Evolutionary conservation across 805 yeast genomes (phyloP).

Genomic region (Teunomyces stri): DNA sequence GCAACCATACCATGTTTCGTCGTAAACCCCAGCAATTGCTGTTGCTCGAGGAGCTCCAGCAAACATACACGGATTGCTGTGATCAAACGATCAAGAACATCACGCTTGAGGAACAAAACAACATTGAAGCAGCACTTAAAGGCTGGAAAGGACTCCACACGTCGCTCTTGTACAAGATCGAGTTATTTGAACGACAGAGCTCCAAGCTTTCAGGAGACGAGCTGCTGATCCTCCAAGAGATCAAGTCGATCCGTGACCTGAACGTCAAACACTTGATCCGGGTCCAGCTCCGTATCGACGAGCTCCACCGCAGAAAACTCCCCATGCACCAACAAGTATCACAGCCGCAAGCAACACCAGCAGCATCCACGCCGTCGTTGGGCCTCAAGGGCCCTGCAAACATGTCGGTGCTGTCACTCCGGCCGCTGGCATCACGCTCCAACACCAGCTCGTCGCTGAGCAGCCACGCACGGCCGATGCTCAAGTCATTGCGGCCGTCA

Average conservation of each 20-base stretch:
- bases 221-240: conserved; percentile 24
- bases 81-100: conserved; percentile 56
- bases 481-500: conserved; percentile 29
- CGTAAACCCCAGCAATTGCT: conserved; percentile 58
- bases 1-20: conserved; percentile 29
- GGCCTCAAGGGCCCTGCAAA: conserved; percentile 2
- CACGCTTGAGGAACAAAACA: conserved; percentile 54
- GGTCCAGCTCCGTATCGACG: conserved; percentile 40
- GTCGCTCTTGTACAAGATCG: conserved; percentile 54
- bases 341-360: too few relatives aligned
- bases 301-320: conserved; percentile 23
- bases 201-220: conserved; percentile 26
- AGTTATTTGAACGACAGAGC: conserved; percentile 46
- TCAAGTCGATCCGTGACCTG: conserved; percentile 39
- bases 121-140: conserved; percentile 53
- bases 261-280: conserved; percentile 42
- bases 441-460: neutral
- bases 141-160: conserved; percentile 78
- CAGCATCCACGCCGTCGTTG: neutral
- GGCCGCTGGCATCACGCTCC: conserved; percentile 5
- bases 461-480: conserved; percentile 21
- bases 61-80: conserved; percentile 61
- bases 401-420: conserved; percentile 18
- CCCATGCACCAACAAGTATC: neutral
- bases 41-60: conserved; percentile 52